A percentile compares a stretch with the other conserved stretches of the same genome.
Conservation (phyloP, 345 rosid species). For the Sonneratia caseolaris region DNA sequence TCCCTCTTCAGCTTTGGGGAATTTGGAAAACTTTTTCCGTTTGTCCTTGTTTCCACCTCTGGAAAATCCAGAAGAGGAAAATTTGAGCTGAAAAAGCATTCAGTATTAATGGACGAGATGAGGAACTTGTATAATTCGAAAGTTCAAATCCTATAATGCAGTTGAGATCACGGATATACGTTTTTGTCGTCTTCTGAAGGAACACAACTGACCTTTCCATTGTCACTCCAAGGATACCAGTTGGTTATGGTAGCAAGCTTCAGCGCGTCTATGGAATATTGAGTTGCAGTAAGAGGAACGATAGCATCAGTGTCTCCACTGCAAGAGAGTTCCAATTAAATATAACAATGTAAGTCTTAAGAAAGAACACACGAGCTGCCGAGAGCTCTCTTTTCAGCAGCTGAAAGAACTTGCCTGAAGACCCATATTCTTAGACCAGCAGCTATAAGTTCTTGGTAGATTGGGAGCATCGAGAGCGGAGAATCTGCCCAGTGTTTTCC, state of each 20-base stretch:
- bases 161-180: neutral
- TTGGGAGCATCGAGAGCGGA: constrained; percentile 89
- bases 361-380: neutral
- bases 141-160: neutral
- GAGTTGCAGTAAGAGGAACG: constrained; percentile 81
- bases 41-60: too few species aligned
- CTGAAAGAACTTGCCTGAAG: constrained; percentile 40
- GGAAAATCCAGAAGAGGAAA: too few species aligned
- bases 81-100: too few species aligned
- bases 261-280: constrained; percentile 74
- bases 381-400: neutral
- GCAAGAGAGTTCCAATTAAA: constrained; percentile 9
- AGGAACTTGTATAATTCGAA: neutral
- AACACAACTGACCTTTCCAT: constrained; percentile 32
- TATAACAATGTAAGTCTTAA: neutral
- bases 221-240: constrained; percentile 85
- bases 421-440: constrained; percentile 85
- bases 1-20: neutral
- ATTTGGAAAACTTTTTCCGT: too few species aligned
- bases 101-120: too few species aligned
- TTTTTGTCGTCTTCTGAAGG: neutral
- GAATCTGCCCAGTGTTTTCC: constrained; percentile 73
- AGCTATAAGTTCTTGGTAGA: constrained; percentile 74
- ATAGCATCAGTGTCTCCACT: constrained; percentile 90
- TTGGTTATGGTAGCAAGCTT: constrained; percentile 53